phyloP scores from a whole-genome alignment of 805 yeast species.

The Lipomyces sp. region DNA sequence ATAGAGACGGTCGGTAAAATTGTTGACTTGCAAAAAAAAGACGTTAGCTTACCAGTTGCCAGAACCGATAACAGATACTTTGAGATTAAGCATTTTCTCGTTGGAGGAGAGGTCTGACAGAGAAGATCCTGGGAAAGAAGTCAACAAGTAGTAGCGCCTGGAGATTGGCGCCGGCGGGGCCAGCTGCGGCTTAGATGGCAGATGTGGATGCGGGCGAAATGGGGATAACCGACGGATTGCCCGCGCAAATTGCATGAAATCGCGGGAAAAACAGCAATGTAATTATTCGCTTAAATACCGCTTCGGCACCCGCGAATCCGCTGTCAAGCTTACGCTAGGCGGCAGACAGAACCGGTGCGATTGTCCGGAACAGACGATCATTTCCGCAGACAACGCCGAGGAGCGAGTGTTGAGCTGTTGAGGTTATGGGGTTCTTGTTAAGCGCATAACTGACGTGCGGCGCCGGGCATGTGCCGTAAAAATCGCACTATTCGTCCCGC shows the following conservation, averaged over 20 bases:
- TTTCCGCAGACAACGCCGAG: background rate
- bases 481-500: too few species aligned
- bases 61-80: slow-evolving; percentile 81
- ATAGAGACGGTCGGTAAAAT: background rate
- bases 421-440: background rate
- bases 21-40: background rate
- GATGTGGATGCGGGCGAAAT: background rate
- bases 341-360: background rate
- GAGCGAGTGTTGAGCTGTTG: background rate
- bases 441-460: background rate
- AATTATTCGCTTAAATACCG: background rate
- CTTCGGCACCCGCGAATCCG: background rate
- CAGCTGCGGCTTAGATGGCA: background rate
- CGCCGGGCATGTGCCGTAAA: background rate
- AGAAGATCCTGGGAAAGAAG: background rate
- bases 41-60: slow-evolving; percentile 75
- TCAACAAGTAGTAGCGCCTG: background rate
- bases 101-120: background rate
- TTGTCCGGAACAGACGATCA: too few species aligned
- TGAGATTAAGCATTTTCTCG: slow-evolving; percentile 1
- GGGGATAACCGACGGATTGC: background rate
- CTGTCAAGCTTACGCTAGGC: background rate
- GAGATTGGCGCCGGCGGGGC: background rate
- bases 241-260: background rate
- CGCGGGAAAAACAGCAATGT: background rate